Percentiles rank a stretch among this genome's conserved stretches.
Conservation (phyloP, 331 rosid genomes). For the Quercus lobata region DNA sequence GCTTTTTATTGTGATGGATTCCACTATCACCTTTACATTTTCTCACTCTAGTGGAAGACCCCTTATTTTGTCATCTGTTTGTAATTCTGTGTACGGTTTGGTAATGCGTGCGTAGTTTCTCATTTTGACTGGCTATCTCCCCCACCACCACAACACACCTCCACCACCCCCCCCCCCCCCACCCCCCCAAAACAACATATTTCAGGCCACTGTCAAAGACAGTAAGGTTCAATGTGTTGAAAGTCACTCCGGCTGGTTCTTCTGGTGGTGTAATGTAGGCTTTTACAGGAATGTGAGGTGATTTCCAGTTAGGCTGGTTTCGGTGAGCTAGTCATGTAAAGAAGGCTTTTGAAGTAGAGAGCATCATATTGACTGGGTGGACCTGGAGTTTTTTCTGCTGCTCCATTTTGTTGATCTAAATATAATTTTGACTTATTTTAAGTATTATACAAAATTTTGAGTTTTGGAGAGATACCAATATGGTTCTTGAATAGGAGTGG, state of each 20-base stretch:
- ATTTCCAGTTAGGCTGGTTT: not conserved
- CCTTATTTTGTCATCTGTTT: too few species aligned
- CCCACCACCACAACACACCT: too few species aligned
- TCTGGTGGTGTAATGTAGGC: slow-evolving; percentile 69
- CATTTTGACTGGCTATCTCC: not conserved
- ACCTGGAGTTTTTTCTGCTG: not conserved
- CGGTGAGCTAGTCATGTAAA: not conserved
- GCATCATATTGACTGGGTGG: slow-evolving; percentile 6
- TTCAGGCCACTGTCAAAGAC: slow-evolving; percentile 76
- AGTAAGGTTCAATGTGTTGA: slow-evolving; percentile 74
- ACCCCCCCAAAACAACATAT: not conserved
- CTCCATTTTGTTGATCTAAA: not conserved
- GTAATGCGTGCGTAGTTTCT: not conserved
- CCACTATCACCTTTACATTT: not conserved
- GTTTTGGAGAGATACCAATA: not conserved
- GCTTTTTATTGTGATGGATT: not conserved
- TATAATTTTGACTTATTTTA: slow-evolving; percentile 6
- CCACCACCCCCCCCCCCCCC: too few species aligned
- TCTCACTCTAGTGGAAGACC: not conserved
- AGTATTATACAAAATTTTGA: not conserved
- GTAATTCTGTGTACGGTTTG: not conserved
- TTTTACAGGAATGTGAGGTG: slow-evolving; percentile 54
- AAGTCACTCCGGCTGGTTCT: slow-evolving; percentile 73
- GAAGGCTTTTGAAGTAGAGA: not conserved
- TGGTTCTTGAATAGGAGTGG: not conserved